Conservation (phyloP, 2,329 filamentous ascomycete genomes). For the Alternaria longipes region DNA sequence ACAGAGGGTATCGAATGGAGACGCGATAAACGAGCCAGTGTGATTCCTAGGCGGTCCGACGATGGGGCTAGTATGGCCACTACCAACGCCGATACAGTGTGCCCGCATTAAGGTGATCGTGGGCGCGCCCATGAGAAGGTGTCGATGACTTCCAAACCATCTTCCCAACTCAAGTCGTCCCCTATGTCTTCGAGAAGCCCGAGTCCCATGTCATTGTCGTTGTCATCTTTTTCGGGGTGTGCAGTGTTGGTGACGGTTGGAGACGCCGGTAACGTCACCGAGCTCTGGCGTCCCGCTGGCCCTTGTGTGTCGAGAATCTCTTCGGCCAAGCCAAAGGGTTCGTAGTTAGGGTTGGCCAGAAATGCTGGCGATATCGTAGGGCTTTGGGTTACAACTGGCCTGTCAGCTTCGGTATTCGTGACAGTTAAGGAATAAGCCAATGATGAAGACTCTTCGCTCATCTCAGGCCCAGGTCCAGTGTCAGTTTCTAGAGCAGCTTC, state of each 20-base stretch:
- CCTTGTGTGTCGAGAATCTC: background rate
- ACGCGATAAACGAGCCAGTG: background rate
- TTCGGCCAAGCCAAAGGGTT: background rate
- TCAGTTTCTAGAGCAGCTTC: rapidly evolving
- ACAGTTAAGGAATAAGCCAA: background rate
- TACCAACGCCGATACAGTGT: background rate
- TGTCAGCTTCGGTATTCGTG: background rate
- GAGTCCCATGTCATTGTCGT: background rate
- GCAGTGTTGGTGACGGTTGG: too few species aligned
- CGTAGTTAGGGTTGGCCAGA: background rate
- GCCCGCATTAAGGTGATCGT: background rate
- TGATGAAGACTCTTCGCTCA: background rate
- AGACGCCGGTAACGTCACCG: background rate
- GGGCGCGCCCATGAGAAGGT: background rate
- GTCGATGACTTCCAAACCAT: background rate
- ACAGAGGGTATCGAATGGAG: background rate
- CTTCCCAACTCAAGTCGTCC: background rate
- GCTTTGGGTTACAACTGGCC: background rate
- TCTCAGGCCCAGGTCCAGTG: too few species aligned
- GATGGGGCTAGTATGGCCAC: background rate
- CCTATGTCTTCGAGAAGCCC: background rate
- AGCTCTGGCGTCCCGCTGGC: background rate
- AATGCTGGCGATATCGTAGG: background rate
- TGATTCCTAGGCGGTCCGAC: background rate
- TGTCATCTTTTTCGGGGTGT: background rate